These are phyloP conservation scores for Tremellales sp. DNA, from an alignment of 1,284 basidiomycete genomes.

Conservation along the genomic window DNA sequence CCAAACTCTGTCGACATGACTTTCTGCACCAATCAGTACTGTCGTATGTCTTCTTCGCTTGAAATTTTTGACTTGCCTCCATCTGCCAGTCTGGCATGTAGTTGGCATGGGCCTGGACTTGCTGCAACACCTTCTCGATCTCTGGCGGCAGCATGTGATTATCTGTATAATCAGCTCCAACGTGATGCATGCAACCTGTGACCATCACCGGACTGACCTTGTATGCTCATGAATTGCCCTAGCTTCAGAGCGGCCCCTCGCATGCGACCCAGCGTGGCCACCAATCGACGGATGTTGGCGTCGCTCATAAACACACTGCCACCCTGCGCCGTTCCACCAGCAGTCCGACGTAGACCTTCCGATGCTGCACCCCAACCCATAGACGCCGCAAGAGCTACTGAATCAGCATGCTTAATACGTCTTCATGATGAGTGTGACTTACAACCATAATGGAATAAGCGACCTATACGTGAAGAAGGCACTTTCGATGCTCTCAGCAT, in stretches of 20 bases:
- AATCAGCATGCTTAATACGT: constrained; percentile 61
- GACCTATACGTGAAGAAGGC: constrained; percentile 78
- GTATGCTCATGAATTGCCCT: constrained; percentile 96
- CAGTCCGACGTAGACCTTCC: constrained; percentile 48
- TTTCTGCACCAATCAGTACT: too few species aligned
- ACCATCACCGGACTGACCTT: constrained; percentile 70
- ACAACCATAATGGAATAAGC: constrained; percentile 91
- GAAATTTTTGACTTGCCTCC: constrained; percentile 60
- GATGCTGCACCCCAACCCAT: constrained; percentile 51
- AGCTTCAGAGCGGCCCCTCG: constrained; percentile 93
- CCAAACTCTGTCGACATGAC: constrained; percentile 75
- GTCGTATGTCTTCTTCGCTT: background rate
- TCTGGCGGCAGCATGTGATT: constrained; percentile 83
- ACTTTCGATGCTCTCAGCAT: constrained; percentile 53
- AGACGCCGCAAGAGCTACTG: constrained; percentile 52
- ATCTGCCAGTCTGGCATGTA: constrained; percentile 99
- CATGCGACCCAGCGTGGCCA: constrained; percentile 90
- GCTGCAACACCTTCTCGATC: constrained; percentile 79
- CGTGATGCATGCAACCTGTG: too few species aligned
- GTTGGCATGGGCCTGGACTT: constrained; percentile 92
- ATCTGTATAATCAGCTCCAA: constrained; percentile 51
- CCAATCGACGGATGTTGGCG: constrained; percentile 81
- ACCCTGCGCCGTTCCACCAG: constrained; percentile 25
- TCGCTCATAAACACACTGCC: constrained; percentile 72
- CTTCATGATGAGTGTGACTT: constrained; percentile 24